phyloP scores from a whole-genome alignment of 495 filamentous ascomycete species.

The Barbatosphaeria neglecta region DNA sequence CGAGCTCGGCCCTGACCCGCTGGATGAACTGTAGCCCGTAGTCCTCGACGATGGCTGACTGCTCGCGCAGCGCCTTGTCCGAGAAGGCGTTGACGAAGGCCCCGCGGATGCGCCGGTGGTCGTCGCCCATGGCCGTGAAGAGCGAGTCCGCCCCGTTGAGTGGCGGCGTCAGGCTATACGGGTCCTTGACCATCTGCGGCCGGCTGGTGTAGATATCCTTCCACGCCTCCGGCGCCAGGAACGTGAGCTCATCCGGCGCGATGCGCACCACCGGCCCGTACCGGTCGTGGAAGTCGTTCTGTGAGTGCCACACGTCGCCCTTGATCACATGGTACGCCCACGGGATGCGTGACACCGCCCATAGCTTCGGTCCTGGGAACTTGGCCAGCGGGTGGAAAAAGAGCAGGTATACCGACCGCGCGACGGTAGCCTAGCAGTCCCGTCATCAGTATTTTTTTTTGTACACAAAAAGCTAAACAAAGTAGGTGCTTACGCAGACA shows the following conservation, averaged over 20 bases:
- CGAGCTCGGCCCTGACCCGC: slow-evolving; percentile 12
- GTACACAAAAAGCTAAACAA: too few relatives aligned
- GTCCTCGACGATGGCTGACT: slow-evolving; percentile 18
- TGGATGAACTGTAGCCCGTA: slow-evolving; percentile 25
- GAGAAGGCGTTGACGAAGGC: slow-evolving; percentile 35
- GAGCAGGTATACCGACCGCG: slow-evolving; percentile 27
- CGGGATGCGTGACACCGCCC: slow-evolving; percentile 26
- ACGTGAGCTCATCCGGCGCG: slow-evolving; percentile 40
- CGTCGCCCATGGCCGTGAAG: slow-evolving; percentile 11
- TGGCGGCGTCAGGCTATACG: neutral
- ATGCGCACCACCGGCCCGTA: slow-evolving; percentile 42
- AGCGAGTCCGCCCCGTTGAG: slow-evolving; percentile 11
- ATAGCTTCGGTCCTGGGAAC: slow-evolving; percentile 37
- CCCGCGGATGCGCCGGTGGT: slow-evolving; percentile 28
- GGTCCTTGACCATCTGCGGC: slow-evolving; percentile 10
- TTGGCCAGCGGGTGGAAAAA: slow-evolving; percentile 37
- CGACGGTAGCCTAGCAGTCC: neutral
- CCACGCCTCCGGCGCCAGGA: slow-evolving; percentile 36
- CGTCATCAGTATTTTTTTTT: too few relatives aligned
- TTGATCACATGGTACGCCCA: slow-evolving; percentile 1
- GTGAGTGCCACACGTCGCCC: slow-evolving; percentile 1
- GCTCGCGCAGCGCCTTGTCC: slow-evolving; percentile 19
- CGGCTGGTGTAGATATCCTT: slow-evolving; percentile 43
- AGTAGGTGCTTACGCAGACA: too few relatives aligned
- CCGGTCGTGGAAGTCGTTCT: slow-evolving; percentile 23